A percentile compares a stretch with the other conserved stretches of the same genome.
Conservation (phyloP, 108 stramenopile species). For the Skeletonema menzelii region DNA sequence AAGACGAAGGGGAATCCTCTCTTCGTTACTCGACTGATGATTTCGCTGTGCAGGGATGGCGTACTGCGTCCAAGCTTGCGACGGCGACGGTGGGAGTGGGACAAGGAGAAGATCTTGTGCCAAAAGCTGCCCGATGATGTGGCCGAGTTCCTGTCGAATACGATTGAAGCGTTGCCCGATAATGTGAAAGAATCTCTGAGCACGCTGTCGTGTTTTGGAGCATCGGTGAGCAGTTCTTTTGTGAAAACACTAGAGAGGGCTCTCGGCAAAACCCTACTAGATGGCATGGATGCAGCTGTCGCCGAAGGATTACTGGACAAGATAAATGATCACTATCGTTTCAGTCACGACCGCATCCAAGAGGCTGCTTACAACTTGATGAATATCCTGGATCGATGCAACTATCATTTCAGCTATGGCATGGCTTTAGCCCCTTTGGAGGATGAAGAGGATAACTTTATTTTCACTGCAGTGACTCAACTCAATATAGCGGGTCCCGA, state of each 20-base stretch:
- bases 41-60: constrained; percentile 7
- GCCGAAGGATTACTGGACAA: constrained; percentile 3
- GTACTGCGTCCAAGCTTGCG: constrained; percentile 5
- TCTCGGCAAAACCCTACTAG: no score
- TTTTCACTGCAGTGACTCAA: constrained; percentile 8
- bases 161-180: neutral
- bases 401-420: constrained; percentile 13
- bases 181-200: constrained; percentile 3
- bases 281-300: neutral
- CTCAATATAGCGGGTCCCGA: neutral
- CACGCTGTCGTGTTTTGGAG: constrained; percentile 8
- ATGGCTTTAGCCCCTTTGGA: neutral
- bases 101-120: constrained; percentile 6
- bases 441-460: neutral
- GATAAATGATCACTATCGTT: neutral
- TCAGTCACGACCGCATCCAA: constrained; percentile 6
- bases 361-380: neutral
- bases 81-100: constrained; percentile 9
- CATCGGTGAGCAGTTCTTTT: neutral
- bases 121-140: constrained; percentile 9
- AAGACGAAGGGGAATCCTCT: constrained; percentile 24
- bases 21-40: constrained; percentile 5
- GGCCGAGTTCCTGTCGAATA: neutral
- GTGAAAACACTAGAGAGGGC: neutral
- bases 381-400: neutral